These are phyloP conservation scores for Aspergillus nanangensis DNA, from an alignment of 495 filamentous ascomycete genomes.

Conservation along the genomic window DNA sequence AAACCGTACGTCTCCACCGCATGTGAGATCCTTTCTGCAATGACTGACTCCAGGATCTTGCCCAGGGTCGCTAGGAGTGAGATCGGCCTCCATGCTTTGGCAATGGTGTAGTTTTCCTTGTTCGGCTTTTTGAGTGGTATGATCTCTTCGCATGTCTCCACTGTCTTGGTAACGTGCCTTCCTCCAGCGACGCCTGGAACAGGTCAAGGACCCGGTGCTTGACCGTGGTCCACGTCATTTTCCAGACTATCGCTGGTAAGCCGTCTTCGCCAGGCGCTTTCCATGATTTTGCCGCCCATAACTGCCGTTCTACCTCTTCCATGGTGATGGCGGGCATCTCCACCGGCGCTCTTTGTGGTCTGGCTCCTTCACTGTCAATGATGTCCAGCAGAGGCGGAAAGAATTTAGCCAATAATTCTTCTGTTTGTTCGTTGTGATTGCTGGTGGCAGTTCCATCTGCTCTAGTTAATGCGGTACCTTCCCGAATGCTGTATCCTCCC, in stretches of 20 bases:
- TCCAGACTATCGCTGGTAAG: slow-evolving; percentile 21
- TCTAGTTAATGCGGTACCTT: slow-evolving; percentile 11
- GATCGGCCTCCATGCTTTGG: slow-evolving; percentile 18
- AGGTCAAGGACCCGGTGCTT: slow-evolving; percentile 18
- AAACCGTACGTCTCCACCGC: no score
- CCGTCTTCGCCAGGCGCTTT: no score
- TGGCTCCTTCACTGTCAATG: slow-evolving; percentile 16
- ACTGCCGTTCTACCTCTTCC: neutral
- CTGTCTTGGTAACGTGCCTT: no score
- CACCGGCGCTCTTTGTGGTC: no score
- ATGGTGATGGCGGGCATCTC: neutral
- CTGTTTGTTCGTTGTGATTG: slow-evolving; percentile 16
- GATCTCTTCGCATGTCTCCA: no score
- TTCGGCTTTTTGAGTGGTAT: no score
- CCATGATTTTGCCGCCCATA: slow-evolving; percentile 9
- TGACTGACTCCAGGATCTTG: slow-evolving; percentile 23
- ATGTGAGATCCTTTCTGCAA: slow-evolving; percentile 23
- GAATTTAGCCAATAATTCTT: slow-evolving; percentile 21
- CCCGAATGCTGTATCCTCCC: no score
- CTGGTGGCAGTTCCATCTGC: neutral
- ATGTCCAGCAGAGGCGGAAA: slow-evolving; percentile 19
- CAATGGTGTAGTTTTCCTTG: slow-evolving; percentile 11
- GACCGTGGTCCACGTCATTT: slow-evolving; percentile 23
- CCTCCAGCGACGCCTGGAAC: slow-evolving; percentile 11
- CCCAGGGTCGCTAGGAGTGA: slow-evolving; percentile 20